Conservation (phyloP, 208 protist species). For the Acanthamoeba divionensis region DNA sequence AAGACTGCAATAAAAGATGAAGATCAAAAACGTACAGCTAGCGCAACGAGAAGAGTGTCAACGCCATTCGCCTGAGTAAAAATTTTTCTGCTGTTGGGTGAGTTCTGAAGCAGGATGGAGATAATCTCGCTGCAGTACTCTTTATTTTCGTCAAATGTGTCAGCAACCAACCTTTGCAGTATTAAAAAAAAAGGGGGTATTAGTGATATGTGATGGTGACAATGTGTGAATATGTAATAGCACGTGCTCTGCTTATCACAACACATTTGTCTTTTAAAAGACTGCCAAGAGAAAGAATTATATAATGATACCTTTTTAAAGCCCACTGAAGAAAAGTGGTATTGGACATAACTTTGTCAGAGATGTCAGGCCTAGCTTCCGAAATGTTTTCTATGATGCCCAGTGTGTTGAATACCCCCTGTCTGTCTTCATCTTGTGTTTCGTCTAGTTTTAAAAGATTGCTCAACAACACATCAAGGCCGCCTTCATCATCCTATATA, state of each 20-base stretch:
- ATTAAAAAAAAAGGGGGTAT: not conserved
- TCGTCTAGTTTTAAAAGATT: conserved; percentile 70
- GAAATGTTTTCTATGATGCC: conserved; percentile 76
- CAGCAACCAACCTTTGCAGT: conserved; percentile 23
- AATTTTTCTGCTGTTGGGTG: conserved; percentile 9
- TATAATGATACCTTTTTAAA: conserved; percentile 8
- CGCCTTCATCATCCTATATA: conserved; percentile 59
- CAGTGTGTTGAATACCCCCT: conserved; percentile 70
- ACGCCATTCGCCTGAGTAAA: conserved; percentile 65
- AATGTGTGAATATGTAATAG: not conserved
- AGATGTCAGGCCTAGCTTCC: conserved; percentile 52
- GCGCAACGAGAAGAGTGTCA: conserved; percentile 58
- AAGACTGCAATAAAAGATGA: not conserved
- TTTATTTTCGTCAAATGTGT: conserved; percentile 69
- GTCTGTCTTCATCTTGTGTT: conserved; percentile 59
- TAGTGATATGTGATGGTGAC: not conserved
- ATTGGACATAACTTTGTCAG: not conserved
- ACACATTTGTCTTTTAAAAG: not conserved
- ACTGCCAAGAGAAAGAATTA: not conserved
- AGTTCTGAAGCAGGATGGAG: conserved; percentile 66
- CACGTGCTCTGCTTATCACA: not conserved
- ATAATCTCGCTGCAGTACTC: conserved; percentile 70
- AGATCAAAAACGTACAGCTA: conserved; percentile 58
- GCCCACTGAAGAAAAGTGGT: conserved; percentile 59
- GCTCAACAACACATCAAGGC: conserved; percentile 54